A percentile compares a stretch with the other conserved stretches of the same genome.
These are phyloP conservation scores for Lactarius indigo DNA, from an alignment of 768 basidiomycete genomes.

Conservation along the genomic window DNA sequence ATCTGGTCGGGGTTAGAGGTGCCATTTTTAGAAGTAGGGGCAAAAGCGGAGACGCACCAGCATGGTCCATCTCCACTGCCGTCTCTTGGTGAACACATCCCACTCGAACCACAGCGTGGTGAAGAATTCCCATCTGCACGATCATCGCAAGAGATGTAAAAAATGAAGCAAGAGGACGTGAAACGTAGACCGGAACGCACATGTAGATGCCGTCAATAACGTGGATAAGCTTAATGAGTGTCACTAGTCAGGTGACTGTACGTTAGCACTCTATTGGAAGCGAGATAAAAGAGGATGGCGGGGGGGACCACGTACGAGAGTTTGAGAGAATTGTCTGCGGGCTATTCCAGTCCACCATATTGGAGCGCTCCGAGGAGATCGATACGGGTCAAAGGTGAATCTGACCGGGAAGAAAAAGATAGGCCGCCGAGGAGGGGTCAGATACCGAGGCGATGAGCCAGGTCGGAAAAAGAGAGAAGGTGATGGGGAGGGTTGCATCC, in stretches of 20 bases:
- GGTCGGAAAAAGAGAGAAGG: no score
- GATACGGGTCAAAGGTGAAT: not conserved
- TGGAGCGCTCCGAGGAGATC: not conserved
- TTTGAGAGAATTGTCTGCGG: not conserved
- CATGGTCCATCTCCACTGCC: not conserved
- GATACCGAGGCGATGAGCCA: no score
- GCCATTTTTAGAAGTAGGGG: not conserved
- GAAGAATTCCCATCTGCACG: constrained; percentile 5
- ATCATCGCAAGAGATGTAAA: not conserved
- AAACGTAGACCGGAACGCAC: not conserved
- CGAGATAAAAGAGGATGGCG: not conserved
- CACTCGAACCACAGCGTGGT: not conserved
- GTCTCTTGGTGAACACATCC: not conserved
- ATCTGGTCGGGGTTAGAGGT: not conserved
- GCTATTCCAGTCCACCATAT: constrained; percentile 1
- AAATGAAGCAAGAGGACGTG: not conserved
- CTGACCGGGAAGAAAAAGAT: not conserved
- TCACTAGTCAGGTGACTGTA: not conserved
- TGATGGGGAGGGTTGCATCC: no score
- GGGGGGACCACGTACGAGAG: not conserved
- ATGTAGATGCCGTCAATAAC: not conserved
- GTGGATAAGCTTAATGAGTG: constrained; percentile 1
- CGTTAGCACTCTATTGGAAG: not conserved
- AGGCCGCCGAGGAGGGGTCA: no score
- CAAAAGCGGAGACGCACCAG: not conserved